phyloP scores from a whole-genome alignment of 805 yeast species.

The Candida taoyuanica region DNA sequence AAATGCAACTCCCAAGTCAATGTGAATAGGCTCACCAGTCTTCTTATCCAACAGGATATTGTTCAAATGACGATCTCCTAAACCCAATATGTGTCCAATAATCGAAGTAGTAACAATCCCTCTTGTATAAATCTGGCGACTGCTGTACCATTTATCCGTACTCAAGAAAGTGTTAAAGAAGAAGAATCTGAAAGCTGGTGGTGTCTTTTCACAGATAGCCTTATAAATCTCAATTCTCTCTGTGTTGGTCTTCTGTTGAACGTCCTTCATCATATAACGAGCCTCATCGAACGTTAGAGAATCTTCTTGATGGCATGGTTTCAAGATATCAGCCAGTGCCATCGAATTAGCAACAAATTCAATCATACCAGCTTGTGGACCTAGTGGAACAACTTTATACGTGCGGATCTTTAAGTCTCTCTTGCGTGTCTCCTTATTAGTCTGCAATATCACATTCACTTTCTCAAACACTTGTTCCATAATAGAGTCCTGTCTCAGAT shows the following conservation, averaged over 20 bases:
- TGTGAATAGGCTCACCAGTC: conserved; percentile 93
- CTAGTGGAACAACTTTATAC: conserved; percentile 85
- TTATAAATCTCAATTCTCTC: conserved; percentile 44
- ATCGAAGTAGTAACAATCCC: conserved; percentile 85
- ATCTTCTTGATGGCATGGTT: conserved; percentile 57
- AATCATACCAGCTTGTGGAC: conserved; percentile 81
- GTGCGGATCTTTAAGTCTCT: conserved; percentile 68
- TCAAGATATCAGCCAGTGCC: conserved; percentile 65
- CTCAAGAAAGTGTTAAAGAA: conserved; percentile 63
- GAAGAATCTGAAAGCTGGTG: conserved; percentile 67
- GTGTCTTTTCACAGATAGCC: conserved; percentile 44
- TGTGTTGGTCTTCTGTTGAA: conserved; percentile 40
- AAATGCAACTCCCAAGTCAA: conserved; percentile 93
- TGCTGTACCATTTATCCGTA: conserved; percentile 70
- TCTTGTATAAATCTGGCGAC: conserved; percentile 59
- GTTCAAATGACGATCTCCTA: conserved; percentile 94
- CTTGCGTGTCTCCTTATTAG: conserved; percentile 50
- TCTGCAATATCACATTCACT: conserved; percentile 61
- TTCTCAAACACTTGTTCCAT: conserved; percentile 96
- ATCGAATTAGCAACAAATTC: conserved; percentile 81
- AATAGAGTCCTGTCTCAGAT: conserved; percentile 89
- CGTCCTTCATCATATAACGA: conserved; percentile 55
- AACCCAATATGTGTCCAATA: conserved; percentile 81
- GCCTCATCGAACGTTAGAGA: conserved; percentile 50
- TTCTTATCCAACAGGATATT: conserved; percentile 75